Evolutionary conservation across 352 stramenopile genomes (phyloP), one percentile per base, ranked within the genome.

Genomic region (Globisporangium okanoganense): DNA sequence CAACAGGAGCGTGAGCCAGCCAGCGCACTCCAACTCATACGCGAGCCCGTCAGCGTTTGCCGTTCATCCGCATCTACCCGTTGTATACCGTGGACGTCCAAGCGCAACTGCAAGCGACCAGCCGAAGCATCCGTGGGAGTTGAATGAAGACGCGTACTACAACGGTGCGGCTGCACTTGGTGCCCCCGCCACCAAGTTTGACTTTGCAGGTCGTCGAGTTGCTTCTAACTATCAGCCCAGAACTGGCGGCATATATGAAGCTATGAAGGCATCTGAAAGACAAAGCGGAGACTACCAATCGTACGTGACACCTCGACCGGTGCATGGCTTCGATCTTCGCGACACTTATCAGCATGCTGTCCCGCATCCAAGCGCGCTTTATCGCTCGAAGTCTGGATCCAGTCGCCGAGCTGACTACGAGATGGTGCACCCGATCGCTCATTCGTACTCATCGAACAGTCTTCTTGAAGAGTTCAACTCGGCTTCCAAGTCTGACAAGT

Each of bases 401-500:
- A 53, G 38, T 41, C 71, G 65, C 31, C 66, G 73, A 49, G 64
- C 22, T 31, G 71, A 80, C 1, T 67, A 74, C 27, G 67, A 74
- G 61, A 72, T 75, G 29, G 59, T 90, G 33, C 78, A 90, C 41
- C 73, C 84, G 20, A 60, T 76, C 1, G 77, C 76, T 2, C 77
- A 91, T 43, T 87, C 77, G 38, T 89, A 90, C 62, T 85, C 73
- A 20, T 85, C 80, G 14, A 84, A 76, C 54, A 89, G 68, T 48
- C 72, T 96, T 12, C 62, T 96, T 16, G 82, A 95, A 59, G 87
- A 96, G 50, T 93, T 96, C 49, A 89, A 83, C 54, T 75, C 68
- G 24, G 62, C 73, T 5, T 65, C 73, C 0, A 94, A 90, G 65
- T 71, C 79, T 43, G 84, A 92, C 55, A 92, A 91, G 69, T 94